A percentile compares a stretch with the other conserved stretches of the same genome.
These are phyloP conservation scores for apple (Malus domestica) DNA, from an alignment of 306 rosid genomes.

Conservation along the genomic window DNA sequence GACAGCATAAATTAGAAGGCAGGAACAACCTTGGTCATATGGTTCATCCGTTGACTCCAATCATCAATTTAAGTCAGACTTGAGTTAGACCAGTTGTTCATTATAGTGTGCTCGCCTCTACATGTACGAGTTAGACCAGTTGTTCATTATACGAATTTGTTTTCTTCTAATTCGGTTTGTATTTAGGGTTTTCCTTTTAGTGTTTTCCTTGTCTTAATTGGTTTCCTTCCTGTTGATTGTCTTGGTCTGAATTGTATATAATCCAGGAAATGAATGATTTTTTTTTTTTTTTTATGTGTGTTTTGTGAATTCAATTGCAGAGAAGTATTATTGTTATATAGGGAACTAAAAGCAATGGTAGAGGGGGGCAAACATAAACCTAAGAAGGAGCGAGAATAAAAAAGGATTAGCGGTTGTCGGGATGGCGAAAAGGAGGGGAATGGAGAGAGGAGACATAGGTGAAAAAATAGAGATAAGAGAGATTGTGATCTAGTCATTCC, in stretches of 20 bases:
- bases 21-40: not conserved
- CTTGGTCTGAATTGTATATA: too few species aligned
- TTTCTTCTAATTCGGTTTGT: too few species aligned
- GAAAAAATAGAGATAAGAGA: conserved; percentile 23
- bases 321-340: too few species aligned
- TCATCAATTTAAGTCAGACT: not conserved
- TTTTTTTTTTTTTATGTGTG: too few species aligned
- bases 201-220: too few species aligned
- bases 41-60: not conserved
- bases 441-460: conserved; percentile 22
- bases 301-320: too few species aligned
- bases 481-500: conserved; percentile 24
- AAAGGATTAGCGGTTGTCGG: conserved; percentile 43
- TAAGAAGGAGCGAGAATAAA: conserved; percentile 50
- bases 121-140: too few species aligned
- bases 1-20: not conserved
- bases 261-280: too few species aligned
- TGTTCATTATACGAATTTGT: too few species aligned
- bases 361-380: conserved; percentile 47
- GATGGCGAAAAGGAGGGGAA: conserved; percentile 38
- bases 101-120: too few species aligned
- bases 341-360: conserved; percentile 32
- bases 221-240: too few species aligned
- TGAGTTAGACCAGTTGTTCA: not conserved
- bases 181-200: too few species aligned